These are phyloP conservation scores for Trametes cinnabarina DNA, from an alignment of 768 basidiomycete species.

Conservation along the genomic window DNA sequence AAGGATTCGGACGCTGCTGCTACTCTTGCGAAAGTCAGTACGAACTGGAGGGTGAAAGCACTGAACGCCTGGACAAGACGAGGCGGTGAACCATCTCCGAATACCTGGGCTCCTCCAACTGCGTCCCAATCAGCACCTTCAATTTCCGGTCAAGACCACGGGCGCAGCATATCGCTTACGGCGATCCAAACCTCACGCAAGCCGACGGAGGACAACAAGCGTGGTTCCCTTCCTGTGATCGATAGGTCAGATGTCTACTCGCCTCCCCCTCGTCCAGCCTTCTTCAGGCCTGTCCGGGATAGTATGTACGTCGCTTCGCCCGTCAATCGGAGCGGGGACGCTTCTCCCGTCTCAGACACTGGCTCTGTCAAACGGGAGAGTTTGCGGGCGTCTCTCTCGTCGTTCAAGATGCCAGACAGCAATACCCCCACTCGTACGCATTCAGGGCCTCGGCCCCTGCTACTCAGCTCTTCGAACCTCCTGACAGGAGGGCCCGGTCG, in stretches of 20 bases:
- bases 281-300: conserved; percentile 57
- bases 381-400: conserved; percentile 44
- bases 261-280: conserved; percentile 56
- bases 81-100: conserved; percentile 10
- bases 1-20: conserved; percentile 73
- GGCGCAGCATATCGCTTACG: conserved; percentile 15
- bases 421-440: conserved; percentile 25
- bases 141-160: conserved; percentile 2
- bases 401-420: conserved; percentile 36
- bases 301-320: conserved; percentile 36
- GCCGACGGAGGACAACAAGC: conserved; percentile 20
- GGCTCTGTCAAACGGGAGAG: conserved; percentile 39
- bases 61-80: conserved; percentile 37
- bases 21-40: conserved; percentile 67
- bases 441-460: conserved; percentile 59
- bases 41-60: conserved; percentile 71
- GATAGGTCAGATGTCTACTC: conserved; percentile 41
- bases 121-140: conserved; percentile 2
- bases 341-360: conserved; percentile 26
- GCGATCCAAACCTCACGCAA: conserved; percentile 3
- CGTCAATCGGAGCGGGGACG: conserved; percentile 14
- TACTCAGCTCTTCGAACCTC: conserved; percentile 49
- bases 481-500: conserved; percentile 24
- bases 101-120: conserved; percentile 22
- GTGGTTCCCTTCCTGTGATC: conserved; percentile 41